A percentile compares a stretch with the other conserved stretches of the same genome.
phyloP scores from a whole-genome alignment of 768 basidiomycete genomes.

The Leccinum aurantiacum region DNA sequence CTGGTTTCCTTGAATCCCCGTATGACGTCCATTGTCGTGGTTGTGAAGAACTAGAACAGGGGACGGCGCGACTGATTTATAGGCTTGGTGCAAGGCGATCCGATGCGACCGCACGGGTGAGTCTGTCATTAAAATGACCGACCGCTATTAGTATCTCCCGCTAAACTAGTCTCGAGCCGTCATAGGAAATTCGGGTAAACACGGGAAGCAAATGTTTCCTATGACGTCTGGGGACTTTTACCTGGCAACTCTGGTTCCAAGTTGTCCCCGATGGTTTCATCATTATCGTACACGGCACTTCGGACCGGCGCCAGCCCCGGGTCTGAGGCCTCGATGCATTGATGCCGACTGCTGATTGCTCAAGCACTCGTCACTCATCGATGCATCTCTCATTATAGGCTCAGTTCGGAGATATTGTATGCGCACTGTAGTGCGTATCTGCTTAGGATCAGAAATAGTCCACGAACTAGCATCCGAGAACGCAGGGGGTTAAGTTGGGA shows the following conservation, averaged over 20 bases:
- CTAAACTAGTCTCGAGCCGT: no score
- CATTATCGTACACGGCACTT: no score
- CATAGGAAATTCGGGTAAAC: no score
- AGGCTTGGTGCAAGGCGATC: not conserved
- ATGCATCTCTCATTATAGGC: not conserved
- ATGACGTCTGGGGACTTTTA: no score
- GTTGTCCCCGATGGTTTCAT: no score
- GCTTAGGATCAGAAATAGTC: not conserved
- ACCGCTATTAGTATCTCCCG: not conserved
- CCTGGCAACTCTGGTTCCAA: no score
- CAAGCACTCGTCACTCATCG: not conserved
- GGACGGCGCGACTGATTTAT: not conserved
- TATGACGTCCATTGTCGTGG: slow-evolving; percentile 37
- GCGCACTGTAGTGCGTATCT: slow-evolving; percentile 3
- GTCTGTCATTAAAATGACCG: not conserved
- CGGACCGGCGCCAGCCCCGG: no score
- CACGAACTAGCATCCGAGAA: not conserved
- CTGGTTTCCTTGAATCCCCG: slow-evolving; percentile 30
- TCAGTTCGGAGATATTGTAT: not conserved
- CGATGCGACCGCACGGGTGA: not conserved
- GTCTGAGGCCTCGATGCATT: no score
- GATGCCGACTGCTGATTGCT: no score
- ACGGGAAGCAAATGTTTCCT: no score
- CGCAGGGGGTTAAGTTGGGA: not conserved
- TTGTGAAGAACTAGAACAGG: not conserved